Evolutionary conservation across 495 filamentous ascomycete species (phyloP), one percentile per base, ranked within the genome.

Genomic region (Daldinia decipiens): DNA sequence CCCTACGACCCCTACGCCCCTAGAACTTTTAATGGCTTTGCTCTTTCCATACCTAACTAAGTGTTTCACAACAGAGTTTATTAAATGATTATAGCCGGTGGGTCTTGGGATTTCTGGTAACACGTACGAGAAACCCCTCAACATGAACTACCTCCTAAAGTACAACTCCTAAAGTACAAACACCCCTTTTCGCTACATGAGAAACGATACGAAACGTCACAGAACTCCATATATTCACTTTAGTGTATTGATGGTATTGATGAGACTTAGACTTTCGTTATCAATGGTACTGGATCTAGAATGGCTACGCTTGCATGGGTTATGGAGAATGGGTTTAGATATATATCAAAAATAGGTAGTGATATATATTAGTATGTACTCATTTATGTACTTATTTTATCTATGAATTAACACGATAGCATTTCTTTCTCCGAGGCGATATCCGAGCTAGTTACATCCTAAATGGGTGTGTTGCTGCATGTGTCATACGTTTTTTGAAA

Each of bases 301-400:
- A 57, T 71, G 62, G 68, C 24, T 47, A 51, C 9, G 17, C 43
- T 36, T 62, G 62, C 52, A 66, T 66, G 59, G 62, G 52, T 51
- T 39, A 12, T 31, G 61, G 51, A 17, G 17, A 40, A 17, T 40
- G 6, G 15, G 15, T 40, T 40, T 15, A 9, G 2, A 15, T 15
- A 40, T 1, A 15, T 17, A 8, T 1, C 6, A 1, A n/a, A 29
- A 29, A 29, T 32, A 32, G 26, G 26, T 27, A 27, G 1, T 1
- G 1, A 26, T 26, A 9, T 32, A 32, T 32, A 32, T 32, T 32
- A 32, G 7, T 32, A 31, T 0, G 5, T 31, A 32, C 6, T 6
- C n/a, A n/a, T n/a, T n/a, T n/a, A n/a, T n/a, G n/a, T 32, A 32
- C 29, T 32, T 1, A 9, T 32, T 8, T 32, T 7, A 32, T 32